Evolutionary conservation across 2,329 filamentous ascomycete genomes (phyloP).

Genomic region (Calonectria ilicicola): DNA sequence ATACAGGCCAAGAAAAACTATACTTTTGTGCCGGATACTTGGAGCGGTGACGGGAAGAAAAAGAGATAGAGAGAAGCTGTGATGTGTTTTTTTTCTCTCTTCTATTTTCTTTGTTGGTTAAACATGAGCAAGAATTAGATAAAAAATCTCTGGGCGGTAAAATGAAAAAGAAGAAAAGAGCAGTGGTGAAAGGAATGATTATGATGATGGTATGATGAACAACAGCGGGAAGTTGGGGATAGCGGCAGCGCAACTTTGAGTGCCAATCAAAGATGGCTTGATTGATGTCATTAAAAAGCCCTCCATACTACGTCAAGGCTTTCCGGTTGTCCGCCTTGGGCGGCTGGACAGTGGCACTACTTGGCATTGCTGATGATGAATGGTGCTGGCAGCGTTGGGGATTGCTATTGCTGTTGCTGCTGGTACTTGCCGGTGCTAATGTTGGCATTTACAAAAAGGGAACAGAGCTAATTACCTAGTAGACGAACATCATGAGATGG

Average conservation of each 20-base stretch:
- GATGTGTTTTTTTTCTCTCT: too few relatives aligned
- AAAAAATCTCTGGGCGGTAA: neutral
- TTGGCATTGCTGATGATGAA: neutral
- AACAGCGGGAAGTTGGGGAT: neutral
- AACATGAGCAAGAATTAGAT: neutral
- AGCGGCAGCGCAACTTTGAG: neutral
- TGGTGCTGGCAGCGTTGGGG: neutral
- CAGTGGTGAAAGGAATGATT: neutral
- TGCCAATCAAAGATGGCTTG: constrained; percentile 10
- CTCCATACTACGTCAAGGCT: neutral
- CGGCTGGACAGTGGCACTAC: neutral
- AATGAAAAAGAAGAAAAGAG: neutral
- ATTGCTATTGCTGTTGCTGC: too few relatives aligned
- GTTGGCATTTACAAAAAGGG: neutral
- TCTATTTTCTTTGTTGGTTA: neutral
- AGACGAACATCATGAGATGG: neutral
- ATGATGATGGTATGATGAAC: neutral
- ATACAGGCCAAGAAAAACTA: neutral
- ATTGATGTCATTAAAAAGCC: constrained; percentile 18
- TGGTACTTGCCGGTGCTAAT: too few relatives aligned
- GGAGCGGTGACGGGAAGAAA: constrained; percentile 19
- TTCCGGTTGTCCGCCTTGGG: neutral
- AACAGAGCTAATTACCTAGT: neutral
- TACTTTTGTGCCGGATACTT: neutral
- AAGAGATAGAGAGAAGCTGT: neutral